Conservation (phyloP, 768 basidiomycete genomes). For the Peribolospora baueri region DNA sequence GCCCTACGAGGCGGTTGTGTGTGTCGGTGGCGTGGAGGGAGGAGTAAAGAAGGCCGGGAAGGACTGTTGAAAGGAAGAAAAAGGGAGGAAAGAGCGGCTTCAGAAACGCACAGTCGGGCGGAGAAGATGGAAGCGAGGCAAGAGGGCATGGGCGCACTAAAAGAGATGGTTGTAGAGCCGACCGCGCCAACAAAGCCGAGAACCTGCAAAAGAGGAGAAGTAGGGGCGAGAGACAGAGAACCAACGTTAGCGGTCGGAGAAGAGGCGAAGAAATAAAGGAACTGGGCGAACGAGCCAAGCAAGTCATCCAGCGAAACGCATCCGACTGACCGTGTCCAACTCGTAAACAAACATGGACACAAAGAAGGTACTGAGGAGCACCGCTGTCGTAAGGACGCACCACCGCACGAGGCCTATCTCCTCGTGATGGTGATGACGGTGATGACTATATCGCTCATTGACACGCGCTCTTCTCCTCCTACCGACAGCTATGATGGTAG, state of each 20-base stretch:
- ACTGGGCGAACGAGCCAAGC: neutral
- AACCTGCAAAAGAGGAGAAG: conserved; percentile 29
- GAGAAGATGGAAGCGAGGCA: conserved; percentile 23
- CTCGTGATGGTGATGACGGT: conserved; percentile 16
- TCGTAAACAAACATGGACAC: conserved; percentile 5
- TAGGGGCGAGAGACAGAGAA: conserved; percentile 57
- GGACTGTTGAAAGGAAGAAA: neutral
- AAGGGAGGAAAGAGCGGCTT: too few species aligned
- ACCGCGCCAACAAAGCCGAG: conserved; percentile 90
- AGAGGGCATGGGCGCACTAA: conserved; percentile 78
- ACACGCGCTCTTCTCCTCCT: too few species aligned
- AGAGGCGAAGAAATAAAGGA: neutral
- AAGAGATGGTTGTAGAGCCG: conserved; percentile 87
- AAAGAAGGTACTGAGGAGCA: conserved; percentile 11
- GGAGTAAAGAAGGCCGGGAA: neutral
- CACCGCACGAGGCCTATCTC: conserved; percentile 51
- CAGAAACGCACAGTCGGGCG: neutral
- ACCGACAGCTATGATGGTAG: too few species aligned
- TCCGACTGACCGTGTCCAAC: neutral
- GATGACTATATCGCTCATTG: neutral
- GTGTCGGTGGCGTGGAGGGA: too few species aligned
- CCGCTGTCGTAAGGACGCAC: conserved; percentile 34
- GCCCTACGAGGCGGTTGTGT: too few species aligned
- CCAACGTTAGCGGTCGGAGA: conserved; percentile 40
- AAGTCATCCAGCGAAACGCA: too few species aligned